Conservation (phyloP, 129 eudicot species). For the Oenanthe sinensis region DNA sequence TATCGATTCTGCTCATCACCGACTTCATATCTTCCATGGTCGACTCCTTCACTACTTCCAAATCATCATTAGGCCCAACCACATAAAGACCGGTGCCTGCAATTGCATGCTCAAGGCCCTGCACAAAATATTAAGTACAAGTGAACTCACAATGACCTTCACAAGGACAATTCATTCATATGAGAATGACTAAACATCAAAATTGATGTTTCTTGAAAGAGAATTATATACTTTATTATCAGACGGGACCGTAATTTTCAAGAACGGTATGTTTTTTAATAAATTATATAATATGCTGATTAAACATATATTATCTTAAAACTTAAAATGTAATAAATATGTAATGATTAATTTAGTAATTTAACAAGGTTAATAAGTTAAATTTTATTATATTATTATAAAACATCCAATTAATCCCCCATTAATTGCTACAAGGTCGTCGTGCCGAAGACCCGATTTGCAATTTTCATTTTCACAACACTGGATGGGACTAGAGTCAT, state of each 20-base stretch:
- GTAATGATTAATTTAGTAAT: too few relatives aligned
- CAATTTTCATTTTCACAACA: too few relatives aligned
- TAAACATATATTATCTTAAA: too few relatives aligned
- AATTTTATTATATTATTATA: too few relatives aligned
- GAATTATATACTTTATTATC: background rate
- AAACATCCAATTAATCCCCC: too few relatives aligned
- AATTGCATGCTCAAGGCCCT: conserved; percentile 96
- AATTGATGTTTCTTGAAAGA: background rate
- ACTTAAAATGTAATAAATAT: too few relatives aligned
- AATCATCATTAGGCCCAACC: conserved; percentile 78
- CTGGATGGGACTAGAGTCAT: background rate
- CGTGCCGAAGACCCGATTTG: too few relatives aligned
- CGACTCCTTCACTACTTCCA: conserved; percentile 59
- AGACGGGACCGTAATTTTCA: background rate
- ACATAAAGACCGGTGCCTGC: conserved; percentile 86
- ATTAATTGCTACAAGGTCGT: too few relatives aligned
- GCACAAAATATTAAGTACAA: conserved; percentile 1
- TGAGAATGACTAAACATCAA: background rate
- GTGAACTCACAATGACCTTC: conserved; percentile 47
- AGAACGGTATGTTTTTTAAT: too few relatives aligned
- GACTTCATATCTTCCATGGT: conserved; percentile 80
- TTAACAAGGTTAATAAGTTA: too few relatives aligned
- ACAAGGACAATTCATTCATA: background rate
- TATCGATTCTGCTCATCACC: conserved; percentile 86
- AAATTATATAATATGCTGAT: too few relatives aligned